phyloP scores from a whole-genome alignment of 352 stramenopile species.

The Halophytophthora batemanensis region DNA sequence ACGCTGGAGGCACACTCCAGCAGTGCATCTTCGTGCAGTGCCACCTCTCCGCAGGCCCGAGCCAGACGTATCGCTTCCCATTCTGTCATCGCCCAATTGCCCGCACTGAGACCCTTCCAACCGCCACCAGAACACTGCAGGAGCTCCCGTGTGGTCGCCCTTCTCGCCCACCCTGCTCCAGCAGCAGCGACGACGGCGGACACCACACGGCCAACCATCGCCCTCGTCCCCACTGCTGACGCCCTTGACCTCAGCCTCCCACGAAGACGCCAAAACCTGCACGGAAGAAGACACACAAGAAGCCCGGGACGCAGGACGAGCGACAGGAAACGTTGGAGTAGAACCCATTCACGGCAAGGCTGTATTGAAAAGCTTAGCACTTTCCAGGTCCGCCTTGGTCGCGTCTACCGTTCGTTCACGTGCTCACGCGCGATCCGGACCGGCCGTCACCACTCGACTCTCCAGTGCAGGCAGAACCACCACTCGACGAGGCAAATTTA shows the following conservation, averaged over 20 bases:
- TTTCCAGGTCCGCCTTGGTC: conserved; percentile 30
- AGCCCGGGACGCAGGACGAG: conserved; percentile 14
- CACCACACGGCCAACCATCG: no score
- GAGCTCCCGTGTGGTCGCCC: no score
- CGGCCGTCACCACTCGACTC: conserved; percentile 21
- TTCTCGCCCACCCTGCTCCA: no score
- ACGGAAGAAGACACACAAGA: conserved; percentile 24
- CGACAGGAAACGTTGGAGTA: conserved; percentile 32
- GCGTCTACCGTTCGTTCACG: conserved; percentile 34
- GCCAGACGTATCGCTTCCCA: no score
- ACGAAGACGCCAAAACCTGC: conserved; percentile 13
- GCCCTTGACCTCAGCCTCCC: neutral
- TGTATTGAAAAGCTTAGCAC: conserved; percentile 75
- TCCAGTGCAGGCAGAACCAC: conserved; percentile 24
- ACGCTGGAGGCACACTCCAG: no score
- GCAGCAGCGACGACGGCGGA: no score
- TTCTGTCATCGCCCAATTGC: no score
- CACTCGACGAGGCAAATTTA: conserved; percentile 39
- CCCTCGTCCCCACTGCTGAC: no score
- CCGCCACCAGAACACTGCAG: no score
- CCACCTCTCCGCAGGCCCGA: no score
- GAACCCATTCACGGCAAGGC: conserved; percentile 76
- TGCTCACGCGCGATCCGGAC: conserved; percentile 18
- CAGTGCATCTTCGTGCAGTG: no score
- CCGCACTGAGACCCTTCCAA: no score